phyloP scores from a whole-genome alignment of 2,329 filamentous ascomycete species.

The Cyanodermella asteris region DNA sequence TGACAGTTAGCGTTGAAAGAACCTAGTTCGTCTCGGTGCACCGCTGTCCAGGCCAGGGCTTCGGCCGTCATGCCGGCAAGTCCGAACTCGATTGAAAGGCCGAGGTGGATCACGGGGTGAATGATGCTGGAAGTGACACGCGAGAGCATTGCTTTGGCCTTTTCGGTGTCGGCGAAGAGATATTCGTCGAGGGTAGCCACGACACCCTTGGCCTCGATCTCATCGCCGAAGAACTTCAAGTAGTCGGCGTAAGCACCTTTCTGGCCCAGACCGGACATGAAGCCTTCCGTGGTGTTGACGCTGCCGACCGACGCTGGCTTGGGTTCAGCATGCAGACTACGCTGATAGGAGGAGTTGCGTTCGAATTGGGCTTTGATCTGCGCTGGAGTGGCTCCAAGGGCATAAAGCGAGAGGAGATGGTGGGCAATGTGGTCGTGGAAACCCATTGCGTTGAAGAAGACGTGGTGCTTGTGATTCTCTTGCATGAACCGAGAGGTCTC shows the following conservation, averaged over 20 bases:
- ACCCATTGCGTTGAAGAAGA: background rate
- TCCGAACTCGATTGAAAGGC: conserved; percentile 61
- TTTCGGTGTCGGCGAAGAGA: conserved; percentile 42
- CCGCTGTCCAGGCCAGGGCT: conserved; percentile 52
- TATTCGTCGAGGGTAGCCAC: conserved; percentile 40
- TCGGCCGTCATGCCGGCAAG: conserved; percentile 65
- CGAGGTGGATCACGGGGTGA: conserved; percentile 70
- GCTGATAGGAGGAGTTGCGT: conserved; percentile 45
- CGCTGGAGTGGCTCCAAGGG: conserved; percentile 41
- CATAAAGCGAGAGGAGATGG: conserved; percentile 55
- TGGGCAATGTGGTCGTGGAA: conserved; percentile 50
- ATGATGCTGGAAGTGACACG: conserved; percentile 31
- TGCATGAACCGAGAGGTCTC: too few species aligned
- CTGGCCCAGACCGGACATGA: conserved; percentile 37
- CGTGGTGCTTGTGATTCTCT: too few species aligned
- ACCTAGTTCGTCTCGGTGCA: conserved; percentile 43
- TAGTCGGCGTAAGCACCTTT: conserved; percentile 49
- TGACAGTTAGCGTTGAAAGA: too few species aligned
- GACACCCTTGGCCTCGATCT: conserved; percentile 45
- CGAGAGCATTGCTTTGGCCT: conserved; percentile 42
- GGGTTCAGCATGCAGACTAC: conserved; percentile 26
- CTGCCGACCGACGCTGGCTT: conserved; percentile 26
- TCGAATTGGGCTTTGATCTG: conserved; percentile 42
- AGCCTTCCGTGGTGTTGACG: conserved; percentile 34
- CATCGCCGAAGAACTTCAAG: conserved; percentile 50